Base-by-base conservation (phyloP, 2,329 filamentous ascomycete species). In the Nigrograna mackinnonii region DNA sequence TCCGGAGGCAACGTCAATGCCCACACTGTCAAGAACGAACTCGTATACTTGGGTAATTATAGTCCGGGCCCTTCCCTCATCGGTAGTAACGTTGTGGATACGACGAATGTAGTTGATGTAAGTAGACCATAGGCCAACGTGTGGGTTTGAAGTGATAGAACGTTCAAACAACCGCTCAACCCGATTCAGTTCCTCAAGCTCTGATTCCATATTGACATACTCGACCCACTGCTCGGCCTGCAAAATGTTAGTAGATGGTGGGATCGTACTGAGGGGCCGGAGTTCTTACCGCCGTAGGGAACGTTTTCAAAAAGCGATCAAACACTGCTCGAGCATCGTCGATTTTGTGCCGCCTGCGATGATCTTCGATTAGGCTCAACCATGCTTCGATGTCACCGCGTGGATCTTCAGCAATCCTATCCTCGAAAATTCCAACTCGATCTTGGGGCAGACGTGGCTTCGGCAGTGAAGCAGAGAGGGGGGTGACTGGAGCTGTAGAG, bases 101-200 rank as follows among this genome's bases (percentile, higher is more conserved):
- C 94, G 87, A 39, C 94, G 89, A 49, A 97, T 89, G 66, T 97
- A 96, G 69, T 96, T 91, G 48, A 99, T 83, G 66, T 99, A 99
- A 22, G 91, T 82, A 5, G 87, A 90, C 90, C 91, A 99, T 16
- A 99, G 80, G 48, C 87, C 82, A 28, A 97, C 86, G 64, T 92
- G 89, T 9, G 89, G 86, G 16, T 94, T 85, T 6, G 81, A 81
- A 55, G 90, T 79, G 28, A 99, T 80, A 22, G 87, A 91, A 54
- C 84, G 82, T 50, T 83, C 84, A 67, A 99, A 96, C 17, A 99
- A 85, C 39, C 84, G 79, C 67, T 96, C 92, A 13, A 95, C 85
- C 35, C 83, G 16, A 20, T 20, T 22, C 18, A 21, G 83, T 51
- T 96, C 89, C 57, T 95, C 90, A 44, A 91, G 78, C 51, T 90